A percentile compares a stretch with the other conserved stretches of the same genome.
Conservation (phyloP, 345 rosid genomes). For the Melaleuca quinquenervia region DNA sequence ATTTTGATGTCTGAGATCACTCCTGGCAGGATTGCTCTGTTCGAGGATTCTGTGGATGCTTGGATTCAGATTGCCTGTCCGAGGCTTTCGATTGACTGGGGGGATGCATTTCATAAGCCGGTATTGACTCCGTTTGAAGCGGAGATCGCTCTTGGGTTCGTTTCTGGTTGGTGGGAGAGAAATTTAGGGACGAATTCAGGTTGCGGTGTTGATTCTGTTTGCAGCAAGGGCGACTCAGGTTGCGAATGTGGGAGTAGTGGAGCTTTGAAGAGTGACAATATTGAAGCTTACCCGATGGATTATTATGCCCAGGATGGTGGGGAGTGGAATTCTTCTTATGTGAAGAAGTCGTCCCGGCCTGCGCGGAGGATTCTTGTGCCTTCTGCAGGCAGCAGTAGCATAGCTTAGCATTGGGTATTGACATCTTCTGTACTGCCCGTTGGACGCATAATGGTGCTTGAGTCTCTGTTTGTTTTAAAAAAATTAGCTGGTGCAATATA, state of each 20-base stretch:
- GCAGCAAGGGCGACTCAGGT: not conserved
- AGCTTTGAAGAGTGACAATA: conserved; percentile 3
- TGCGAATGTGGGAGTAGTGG: conserved; percentile 21
- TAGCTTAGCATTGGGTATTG: not conserved
- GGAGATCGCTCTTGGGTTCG: conserved; percentile 63
- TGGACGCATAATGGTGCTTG: not conserved
- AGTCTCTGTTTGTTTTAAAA: not conserved
- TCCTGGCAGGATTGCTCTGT: conserved; percentile 58
- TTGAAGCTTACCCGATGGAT: conserved; percentile 87
- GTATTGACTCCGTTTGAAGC: conserved; percentile 83
- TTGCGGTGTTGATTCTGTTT: not conserved
- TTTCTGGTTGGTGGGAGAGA: conserved; percentile 89
- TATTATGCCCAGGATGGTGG: conserved; percentile 96
- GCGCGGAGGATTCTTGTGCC: conserved; percentile 13
- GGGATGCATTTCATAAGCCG: conserved; percentile 77
- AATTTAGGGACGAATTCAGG: not conserved
- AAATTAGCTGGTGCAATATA: not conserved
- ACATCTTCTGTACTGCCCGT: not conserved
- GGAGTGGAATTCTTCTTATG: conserved; percentile 84
- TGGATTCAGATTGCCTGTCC: conserved; percentile 98
- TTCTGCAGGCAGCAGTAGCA: not conserved
- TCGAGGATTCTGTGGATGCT: conserved; percentile 81
- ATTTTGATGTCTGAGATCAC: conserved; percentile 85
- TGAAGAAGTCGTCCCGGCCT: conserved; percentile 49
- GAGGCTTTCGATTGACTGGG: conserved; percentile 93